Base-by-base conservation (phyloP, 2,329 filamentous ascomycete species). In the Aureobasidium zeae region DNA sequence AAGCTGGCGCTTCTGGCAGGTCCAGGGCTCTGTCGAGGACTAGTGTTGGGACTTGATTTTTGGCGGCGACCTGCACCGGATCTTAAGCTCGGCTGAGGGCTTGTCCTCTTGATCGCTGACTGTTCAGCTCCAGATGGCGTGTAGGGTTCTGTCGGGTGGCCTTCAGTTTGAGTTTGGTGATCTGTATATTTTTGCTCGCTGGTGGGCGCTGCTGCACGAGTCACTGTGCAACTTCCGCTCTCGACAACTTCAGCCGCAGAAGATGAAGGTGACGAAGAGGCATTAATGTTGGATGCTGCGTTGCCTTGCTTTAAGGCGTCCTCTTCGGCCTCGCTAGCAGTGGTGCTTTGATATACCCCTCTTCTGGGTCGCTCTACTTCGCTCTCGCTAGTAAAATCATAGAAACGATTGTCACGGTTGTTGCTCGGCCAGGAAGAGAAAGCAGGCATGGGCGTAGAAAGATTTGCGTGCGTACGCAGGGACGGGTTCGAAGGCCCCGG, bases 401-500 rank as follows among this genome's bases (percentile, higher is more conserved):
- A 44, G 45, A 45, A 49, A 19, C 39, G 38, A 24, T 37, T 38
- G 11, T 43, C 34, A 25, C 46, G 42, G 7, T 35, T n/a, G n/a
- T n/a, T 42, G 39, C 37, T 47, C 8, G 45, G 36, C 37, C 37
- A 47, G 8, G 32, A 31, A 25, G 38, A 26, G 24, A 50, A 48
- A 36, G 48, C 43, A 29, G 28, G 46, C 24, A 47, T 21, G 16
- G 35, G 48, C 25, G 35, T 48, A n/a, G 32, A 45, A 16, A 61
- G 45, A 39, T 51, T 55, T 10, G 45, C 53, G 13, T 45, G 34
- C 4, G 56, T 59, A 24, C 57, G 49, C 38, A 55, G 48, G 10
- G 47, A 45, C 2, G 56, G 56, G 46, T 59, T 55, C 13, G 52
- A 39, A 8, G 57, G 58, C n/a, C 58, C 57, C 31, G 58, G 50